Evolutionary conservation across 352 stramenopile species (phyloP), one percentile per base, ranked within the genome.

Genomic region (Phytophthora palmivora): DNA sequence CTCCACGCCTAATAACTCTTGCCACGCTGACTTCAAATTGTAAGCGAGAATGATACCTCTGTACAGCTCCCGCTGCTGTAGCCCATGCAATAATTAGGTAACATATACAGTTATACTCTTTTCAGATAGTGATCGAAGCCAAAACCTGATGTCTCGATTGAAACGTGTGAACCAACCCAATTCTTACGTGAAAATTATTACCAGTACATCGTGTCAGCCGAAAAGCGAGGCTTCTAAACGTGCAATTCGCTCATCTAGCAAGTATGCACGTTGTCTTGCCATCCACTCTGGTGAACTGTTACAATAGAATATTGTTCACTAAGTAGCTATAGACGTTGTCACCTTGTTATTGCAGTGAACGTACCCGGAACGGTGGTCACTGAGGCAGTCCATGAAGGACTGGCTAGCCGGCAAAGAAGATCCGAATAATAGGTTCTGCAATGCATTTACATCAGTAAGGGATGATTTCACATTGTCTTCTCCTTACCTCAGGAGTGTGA

Each of bases 301-400:
- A 9, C 14, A 43, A 32, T 16, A 43, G 12, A 24, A n/a, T 28
- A 5, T 21, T 10, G 4, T 54, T 54, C 42, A 16, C 19, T 41
- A 10, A n/a, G 24, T 28, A 37, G 30, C 22, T 43, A 8, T 33
- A 42, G 36, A 22, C 3, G 24, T 28, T 28, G 21, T 8, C 16
- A 58, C 8, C 11, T 1, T 53, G 24, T 28, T 3, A 44, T 10
- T 1, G 14, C n/a, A n/a, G 2, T 30, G n/a, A 14, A 34, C 6
- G n/a, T 59, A 84, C 76, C 76, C 76, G n/a, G 70, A 82, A 15
- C 42, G 63, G 24, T 77, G 56, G 30, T 82, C 76, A 22, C 73
- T 82, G 14, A 84, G 73, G 39, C 58, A 84, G 64, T 84, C 76
- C 76, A 84, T 84, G 70, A 60, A 82, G 21, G 76, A 63, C 47